Evolutionary conservation across 1,284 basidiomycete genomes (phyloP), one percentile per base, ranked within the genome.

Genomic region (Cerrena zonata): DNA sequence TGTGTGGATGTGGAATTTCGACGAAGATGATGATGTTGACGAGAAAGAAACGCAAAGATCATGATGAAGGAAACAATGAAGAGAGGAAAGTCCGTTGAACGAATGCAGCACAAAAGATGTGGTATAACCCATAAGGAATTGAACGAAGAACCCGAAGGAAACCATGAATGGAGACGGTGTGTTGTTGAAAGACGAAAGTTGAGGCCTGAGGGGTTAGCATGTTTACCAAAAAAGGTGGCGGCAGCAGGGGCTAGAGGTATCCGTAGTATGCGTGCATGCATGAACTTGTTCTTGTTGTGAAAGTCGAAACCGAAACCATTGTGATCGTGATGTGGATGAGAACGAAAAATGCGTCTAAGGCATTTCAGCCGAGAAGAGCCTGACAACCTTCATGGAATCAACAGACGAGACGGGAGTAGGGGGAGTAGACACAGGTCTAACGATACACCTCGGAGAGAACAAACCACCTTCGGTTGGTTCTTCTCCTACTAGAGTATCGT

Each of bases 371-470:
- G 30, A 22, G 21, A 51, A 51, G n/a, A 51, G 49, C 44, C 46
- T 40, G 13, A 43, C 25, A 15, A 51, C 38, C 40, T 51, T 51
- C 15, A 21, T 11, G n/a, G 53, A 45, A n/a, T 42, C 15, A 26
- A 43, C 21, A 19, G 15, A 7, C 7, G 30, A 34, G 7, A 34
- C 30, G 7, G 43, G 15, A 11, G 45, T 22, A 5, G 55, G 55
- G 10, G 55, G 55, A 23, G 55, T 56, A n/a, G 55, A 56, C 30
- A 52, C 22, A 7, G 55, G 55, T 30, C 55, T 38, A 21, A 24
- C 45, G 21, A 56, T 56, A 5, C 18, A 21, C 27, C 53, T 27
- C 13, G 49, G 43, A 25, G 38, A 13, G 19, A 54, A 43, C 12
- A 48, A 26, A 22, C 39, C 22, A 26, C 18, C 26, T 13, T 50